Evolutionary conservation across 306 rosid species (phyloP).

Genomic region (Cicer arietinum): DNA sequence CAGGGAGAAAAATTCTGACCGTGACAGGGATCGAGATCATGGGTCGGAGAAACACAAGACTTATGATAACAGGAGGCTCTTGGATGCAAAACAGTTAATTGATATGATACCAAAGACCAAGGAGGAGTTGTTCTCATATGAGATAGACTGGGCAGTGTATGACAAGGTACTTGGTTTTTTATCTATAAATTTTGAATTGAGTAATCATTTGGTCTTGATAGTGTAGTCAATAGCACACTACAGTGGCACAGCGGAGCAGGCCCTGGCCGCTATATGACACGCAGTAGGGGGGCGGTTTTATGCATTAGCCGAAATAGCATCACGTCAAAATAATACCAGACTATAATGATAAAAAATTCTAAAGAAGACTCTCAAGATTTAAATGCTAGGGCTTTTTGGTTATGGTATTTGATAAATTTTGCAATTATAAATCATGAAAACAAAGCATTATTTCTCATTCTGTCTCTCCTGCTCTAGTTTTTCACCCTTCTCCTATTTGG

Average conservation of each 20-base stretch:
- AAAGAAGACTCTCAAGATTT: background rate
- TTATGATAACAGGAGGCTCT: conserved; percentile 76
- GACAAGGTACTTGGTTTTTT: conserved; percentile 66
- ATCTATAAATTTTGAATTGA: conserved; percentile 15
- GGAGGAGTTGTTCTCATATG: conserved; percentile 92
- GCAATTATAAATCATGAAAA: too few relatives aligned
- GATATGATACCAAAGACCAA: conserved; percentile 99
- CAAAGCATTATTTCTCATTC: too few relatives aligned
- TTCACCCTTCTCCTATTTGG: too few relatives aligned
- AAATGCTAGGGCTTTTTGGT: background rate
- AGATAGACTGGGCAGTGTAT: conserved; percentile 88
- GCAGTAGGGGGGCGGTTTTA: background rate
- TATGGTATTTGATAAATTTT: background rate
- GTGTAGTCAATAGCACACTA: background rate
- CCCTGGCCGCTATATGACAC: background rate
- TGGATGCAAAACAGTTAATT: conserved; percentile 90
- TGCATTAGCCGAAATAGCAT: background rate
- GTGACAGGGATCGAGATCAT: conserved; percentile 72
- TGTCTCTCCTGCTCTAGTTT: too few relatives aligned
- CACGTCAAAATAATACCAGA: background rate
- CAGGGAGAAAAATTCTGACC: conserved; percentile 62
- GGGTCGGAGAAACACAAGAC: conserved; percentile 67
- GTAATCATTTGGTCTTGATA: conserved; percentile 7
- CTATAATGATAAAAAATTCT: background rate
- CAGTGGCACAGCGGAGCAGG: background rate